Percentiles rank a stretch among this genome's conserved stretches.
Evolutionary conservation across 345 rosid species (phyloP).

Genomic region (Eucalyptus urophylla): DNA sequence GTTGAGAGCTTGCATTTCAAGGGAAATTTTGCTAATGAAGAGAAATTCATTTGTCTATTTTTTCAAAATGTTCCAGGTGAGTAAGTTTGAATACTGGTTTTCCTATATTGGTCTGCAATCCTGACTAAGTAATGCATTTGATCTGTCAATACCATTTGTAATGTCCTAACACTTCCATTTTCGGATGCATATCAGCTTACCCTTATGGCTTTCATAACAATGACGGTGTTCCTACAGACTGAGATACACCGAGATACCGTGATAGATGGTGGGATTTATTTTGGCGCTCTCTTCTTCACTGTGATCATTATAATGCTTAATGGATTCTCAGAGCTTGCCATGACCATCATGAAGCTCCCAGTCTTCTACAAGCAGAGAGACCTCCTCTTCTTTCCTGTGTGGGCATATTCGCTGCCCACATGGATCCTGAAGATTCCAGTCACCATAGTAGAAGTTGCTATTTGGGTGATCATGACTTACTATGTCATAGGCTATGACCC

Average conservation of each 20-base stretch:
- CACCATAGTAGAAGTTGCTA: constrained; percentile 35
- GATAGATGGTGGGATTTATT: constrained; percentile 54
- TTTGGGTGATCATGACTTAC: constrained; percentile 51
- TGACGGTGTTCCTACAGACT: constrained; percentile 60
- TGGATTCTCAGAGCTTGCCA: constrained; percentile 64
- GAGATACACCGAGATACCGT: constrained; percentile 48
- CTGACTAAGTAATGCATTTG: not conserved
- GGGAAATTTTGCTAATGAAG: constrained; percentile 80
- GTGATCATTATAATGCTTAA: constrained; percentile 47
- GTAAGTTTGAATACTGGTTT: not conserved
- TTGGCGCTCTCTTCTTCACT: constrained; percentile 58
- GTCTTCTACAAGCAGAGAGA: constrained; percentile 94
- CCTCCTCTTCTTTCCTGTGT: constrained; percentile 67
- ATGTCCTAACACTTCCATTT: not conserved
- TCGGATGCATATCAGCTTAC: constrained; percentile 31
- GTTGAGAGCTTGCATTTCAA: constrained; percentile 56
- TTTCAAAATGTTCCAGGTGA: constrained; percentile 41
- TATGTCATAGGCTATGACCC: constrained; percentile 50
- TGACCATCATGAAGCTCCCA: constrained; percentile 70
- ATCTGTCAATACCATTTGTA: not conserved
- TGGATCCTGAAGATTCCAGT: constrained; percentile 76
- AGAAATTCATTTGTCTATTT: constrained; percentile 73
- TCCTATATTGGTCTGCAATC: not conserved
- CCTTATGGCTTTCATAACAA: constrained; percentile 31
- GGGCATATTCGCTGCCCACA: constrained; percentile 86